Evolutionary conservation across 164 flowering plant species (phyloP), one percentile per base, ranked within the genome.

Genomic region (Nelumbo lutea): DNA sequence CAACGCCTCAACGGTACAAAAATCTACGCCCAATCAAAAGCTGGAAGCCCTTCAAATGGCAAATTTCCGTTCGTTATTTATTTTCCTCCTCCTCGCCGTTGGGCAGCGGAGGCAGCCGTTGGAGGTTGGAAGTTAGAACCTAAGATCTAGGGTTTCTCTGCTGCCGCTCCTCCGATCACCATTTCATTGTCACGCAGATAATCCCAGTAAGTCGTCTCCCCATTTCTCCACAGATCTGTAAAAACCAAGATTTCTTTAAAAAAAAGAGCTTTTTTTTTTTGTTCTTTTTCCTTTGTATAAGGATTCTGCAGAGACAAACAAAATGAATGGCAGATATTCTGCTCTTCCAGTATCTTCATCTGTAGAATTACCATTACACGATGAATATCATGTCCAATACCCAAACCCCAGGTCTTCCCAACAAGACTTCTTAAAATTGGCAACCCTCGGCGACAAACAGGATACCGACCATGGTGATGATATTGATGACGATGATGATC

Each of bases 291-390:
- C 15, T 64, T 15, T 47, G 46, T 64, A 42, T 9, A 3, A 9
- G 40, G 2, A 64, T 10, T 27, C 27, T 27, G 46, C 42, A 13
- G 13, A 42, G 27, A 1, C 2, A 48, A 9, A 57, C 1, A 72
- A 4, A 38, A 91, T 88, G 97, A 84, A 81, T 59, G 83, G 85
- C 62, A 82, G 76, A 72, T 91, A 89, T 66, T 72, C 87, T 50
- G 80, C 78, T 51, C 6, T 90, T n/a, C 81, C 87, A 10, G 84
- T 61, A 59, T 75, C 60, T 47, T 72, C 87, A 13, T 75, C 64
- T 43, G 72, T 82, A 4, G 96, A 86, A 73, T 77, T 86, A 61
- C 86, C 86, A 68, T 56, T 67, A 44, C 80, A 76, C 14, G 73
- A 77, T 44, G 67, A 42, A 3, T 27, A 68, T 66, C 51, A 70